phyloP scores from a whole-genome alignment of 345 rosid genomes.

The Moringa oleifera region DNA sequence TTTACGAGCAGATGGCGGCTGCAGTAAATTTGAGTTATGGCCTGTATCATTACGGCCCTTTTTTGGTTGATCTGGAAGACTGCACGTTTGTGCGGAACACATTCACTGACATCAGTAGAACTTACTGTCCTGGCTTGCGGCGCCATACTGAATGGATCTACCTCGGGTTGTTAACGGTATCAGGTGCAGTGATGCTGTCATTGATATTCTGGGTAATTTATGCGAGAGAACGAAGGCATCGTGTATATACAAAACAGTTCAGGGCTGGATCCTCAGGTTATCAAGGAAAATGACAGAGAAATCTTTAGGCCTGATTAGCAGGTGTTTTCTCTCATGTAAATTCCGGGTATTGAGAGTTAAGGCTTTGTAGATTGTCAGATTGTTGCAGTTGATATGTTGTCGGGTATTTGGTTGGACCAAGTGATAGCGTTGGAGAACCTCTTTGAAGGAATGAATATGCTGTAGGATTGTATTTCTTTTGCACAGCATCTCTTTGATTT shows the following conservation, averaged over 20 bases:
- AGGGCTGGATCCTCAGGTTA: constrained; percentile 23
- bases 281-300: constrained; percentile 25
- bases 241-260: constrained; percentile 61
- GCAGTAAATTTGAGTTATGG: constrained; percentile 81
- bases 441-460: no score
- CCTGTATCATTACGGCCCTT: constrained; percentile 69
- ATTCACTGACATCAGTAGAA: constrained; percentile 41
- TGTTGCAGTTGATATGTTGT: no score
- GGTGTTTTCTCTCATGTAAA: no score
- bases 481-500: no score
- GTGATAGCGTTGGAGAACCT: no score
- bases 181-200: constrained; percentile 84
- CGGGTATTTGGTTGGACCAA: no score
- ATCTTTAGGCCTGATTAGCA: background rate
- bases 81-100: constrained; percentile 80
- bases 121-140: constrained; percentile 62
- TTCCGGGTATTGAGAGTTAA: no score
- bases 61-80: constrained; percentile 63
- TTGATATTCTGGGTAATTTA: constrained; percentile 90
- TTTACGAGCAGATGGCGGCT: constrained; percentile 59
- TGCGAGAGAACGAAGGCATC: constrained; percentile 79
- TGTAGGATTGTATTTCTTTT: no score
- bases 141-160: constrained; percentile 68
- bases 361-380: no score
- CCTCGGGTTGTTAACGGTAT: constrained; percentile 65